A percentile compares a stretch with the other conserved stretches of the same genome.
phyloP scores from a whole-genome alignment of 176 grass and related monocot genomes.

The Guadua angustifolia region DNA sequence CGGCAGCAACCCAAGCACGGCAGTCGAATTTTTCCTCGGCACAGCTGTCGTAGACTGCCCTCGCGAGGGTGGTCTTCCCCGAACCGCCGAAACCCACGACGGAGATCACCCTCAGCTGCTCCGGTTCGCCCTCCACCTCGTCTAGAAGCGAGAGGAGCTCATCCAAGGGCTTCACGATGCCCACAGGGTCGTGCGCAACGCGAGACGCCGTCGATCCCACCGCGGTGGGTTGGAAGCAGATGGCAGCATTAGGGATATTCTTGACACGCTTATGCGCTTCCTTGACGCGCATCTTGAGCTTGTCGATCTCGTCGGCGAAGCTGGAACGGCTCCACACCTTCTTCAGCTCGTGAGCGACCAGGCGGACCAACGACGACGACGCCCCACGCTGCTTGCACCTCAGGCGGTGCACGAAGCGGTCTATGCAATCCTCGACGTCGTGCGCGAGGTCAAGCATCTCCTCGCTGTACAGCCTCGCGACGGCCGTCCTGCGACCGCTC shows the following conservation, averaged over 20 bases:
- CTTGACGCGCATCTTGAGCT: too few relatives aligned
- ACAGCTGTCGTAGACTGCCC: too few relatives aligned
- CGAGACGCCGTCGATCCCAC: not conserved
- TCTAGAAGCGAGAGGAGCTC: slow-evolving; percentile 14
- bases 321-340: too few relatives aligned
- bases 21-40: too few relatives aligned
- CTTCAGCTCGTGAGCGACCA: too few relatives aligned
- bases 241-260: not conserved
- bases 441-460: slow-evolving; percentile 20
- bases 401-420: not conserved
- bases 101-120: too few relatives aligned
- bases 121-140: slow-evolving; percentile 37
- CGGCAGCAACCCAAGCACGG: too few relatives aligned
- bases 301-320: too few relatives aligned
- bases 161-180: slow-evolving; percentile 7
- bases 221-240: not conserved
- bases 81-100: too few relatives aligned
- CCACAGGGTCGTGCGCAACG: not conserved
- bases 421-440: not conserved
- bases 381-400: not conserved
- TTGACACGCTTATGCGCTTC: not conserved
- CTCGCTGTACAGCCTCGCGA: slow-evolving; percentile 19
- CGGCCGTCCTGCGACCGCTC: not conserved
- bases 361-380: not conserved
- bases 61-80: too few relatives aligned